Evolutionary conservation across 306 rosid genomes (phyloP).

Genomic region (Casuarina glauca): DNA sequence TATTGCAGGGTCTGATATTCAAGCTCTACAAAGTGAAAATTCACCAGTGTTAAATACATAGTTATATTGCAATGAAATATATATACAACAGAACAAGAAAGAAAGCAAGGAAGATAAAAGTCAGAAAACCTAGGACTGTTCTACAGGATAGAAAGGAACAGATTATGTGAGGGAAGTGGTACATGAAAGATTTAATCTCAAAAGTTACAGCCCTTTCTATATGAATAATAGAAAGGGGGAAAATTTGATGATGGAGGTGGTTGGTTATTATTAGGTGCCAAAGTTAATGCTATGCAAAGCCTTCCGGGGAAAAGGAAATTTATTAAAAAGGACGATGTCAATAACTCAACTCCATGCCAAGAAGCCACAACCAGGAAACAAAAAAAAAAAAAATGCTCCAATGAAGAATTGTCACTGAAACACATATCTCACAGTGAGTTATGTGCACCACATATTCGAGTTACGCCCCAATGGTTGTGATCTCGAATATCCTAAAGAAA

Average conservation of each 20-base stretch:
- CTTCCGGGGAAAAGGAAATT: neutral
- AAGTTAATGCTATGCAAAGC: neutral
- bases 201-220: neutral
- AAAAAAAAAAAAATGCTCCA: neutral
- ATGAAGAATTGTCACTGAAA: neutral
- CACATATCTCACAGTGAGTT: neutral
- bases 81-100: neutral
- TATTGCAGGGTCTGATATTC: slow-evolving; percentile 75
- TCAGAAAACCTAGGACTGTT: neutral
- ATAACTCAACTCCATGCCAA: neutral
- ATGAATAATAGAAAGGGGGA: neutral
- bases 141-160: neutral
- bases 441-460: too few relatives aligned
- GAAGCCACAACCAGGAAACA: neutral
- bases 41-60: slow-evolving; percentile 1
- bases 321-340: neutral
- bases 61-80: neutral
- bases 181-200: neutral
- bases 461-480: neutral
- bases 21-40: slow-evolving; percentile 55
- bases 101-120: neutral
- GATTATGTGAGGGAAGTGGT: neutral
- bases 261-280: neutral
- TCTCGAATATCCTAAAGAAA: neutral
- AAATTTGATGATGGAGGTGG: neutral